Conservation (phyloP, 495 filamentous ascomycete species). For the Astrothelium macrocarpum region DNA sequence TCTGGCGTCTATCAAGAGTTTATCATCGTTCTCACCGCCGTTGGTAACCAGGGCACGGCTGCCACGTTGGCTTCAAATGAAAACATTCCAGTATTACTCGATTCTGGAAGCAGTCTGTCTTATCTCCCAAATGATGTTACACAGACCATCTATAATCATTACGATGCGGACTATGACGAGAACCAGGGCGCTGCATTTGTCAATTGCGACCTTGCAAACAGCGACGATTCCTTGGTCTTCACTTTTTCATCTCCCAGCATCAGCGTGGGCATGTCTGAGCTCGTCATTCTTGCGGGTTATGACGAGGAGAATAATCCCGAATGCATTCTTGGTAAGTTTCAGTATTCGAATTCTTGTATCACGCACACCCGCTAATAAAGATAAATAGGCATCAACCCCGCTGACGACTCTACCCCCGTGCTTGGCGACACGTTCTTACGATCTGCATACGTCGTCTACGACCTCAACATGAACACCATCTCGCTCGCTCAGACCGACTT, state of each 20-base stretch:
- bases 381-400: conserved; percentile 54
- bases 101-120: conserved; percentile 83
- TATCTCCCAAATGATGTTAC: conserved; percentile 71
- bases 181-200: conserved; percentile 54
- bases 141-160: conserved; percentile 50
- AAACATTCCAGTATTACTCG: conserved; percentile 65
- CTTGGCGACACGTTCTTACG: conserved; percentile 91
- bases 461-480: conserved; percentile 80
- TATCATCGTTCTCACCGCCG: conserved; percentile 64
- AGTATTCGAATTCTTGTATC: conserved; percentile 21
- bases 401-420: conserved; percentile 54
- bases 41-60: conserved; percentile 44
- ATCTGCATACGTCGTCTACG: conserved; percentile 87
- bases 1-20: conserved; percentile 54
- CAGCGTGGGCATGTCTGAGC: conserved; percentile 61
- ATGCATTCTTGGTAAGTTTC: conserved; percentile 47
- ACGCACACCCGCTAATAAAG: conserved; percentile 36
- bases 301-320: conserved; percentile 36
- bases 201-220: conserved; percentile 57
- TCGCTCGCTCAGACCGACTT: conserved; percentile 78
- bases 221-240: conserved; percentile 43
- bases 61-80: conserved; percentile 44
- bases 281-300: conserved; percentile 57
- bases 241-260: conserved; percentile 69
- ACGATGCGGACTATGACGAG: conserved; percentile 55